A percentile compares a stretch with the other conserved stretches of the same genome.
These are phyloP conservation scores for Lophiotrema nucula DNA, from an alignment of 495 filamentous ascomycete species.

Conservation along the genomic window DNA sequence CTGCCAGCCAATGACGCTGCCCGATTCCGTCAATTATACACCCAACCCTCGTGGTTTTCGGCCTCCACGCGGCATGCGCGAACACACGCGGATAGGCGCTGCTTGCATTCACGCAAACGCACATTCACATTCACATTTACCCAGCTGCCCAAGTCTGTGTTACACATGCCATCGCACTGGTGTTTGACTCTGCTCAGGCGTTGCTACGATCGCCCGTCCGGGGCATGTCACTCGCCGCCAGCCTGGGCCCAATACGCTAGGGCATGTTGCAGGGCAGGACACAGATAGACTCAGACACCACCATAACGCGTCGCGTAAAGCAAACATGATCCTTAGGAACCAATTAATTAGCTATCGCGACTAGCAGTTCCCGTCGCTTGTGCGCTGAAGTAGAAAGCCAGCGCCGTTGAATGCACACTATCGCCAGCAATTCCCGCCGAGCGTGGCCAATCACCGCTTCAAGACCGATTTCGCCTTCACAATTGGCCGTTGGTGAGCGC, in stretches of 20 bases:
- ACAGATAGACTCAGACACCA: too few relatives aligned
- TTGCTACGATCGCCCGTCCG: too few relatives aligned
- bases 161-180: background rate
- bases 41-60: background rate
- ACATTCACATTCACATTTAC: too few relatives aligned
- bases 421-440: background rate
- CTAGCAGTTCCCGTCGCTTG: background rate
- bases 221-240: too few relatives aligned
- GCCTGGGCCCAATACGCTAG: too few relatives aligned
- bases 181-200: too few relatives aligned
- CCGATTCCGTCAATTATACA: background rate
- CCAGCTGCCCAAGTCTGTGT: background rate
- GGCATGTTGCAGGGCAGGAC: too few relatives aligned
- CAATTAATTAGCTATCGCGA: conserved; percentile 11
- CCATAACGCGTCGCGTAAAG: conserved; percentile 1
- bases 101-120: too few relatives aligned
- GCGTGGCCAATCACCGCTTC: conserved; percentile 9
- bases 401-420: conserved; percentile 17
- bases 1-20: conserved; percentile 6
- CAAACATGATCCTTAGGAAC: conserved; percentile 3
- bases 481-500: conserved; percentile 26
- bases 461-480: background rate
- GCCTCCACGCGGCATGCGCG: too few relatives aligned
- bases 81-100: too few relatives aligned
- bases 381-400: conserved; percentile 2